Evolutionary conservation across 2,329 filamentous ascomycete genomes (phyloP).

Genomic region (Aspergillus luchuensis): DNA sequence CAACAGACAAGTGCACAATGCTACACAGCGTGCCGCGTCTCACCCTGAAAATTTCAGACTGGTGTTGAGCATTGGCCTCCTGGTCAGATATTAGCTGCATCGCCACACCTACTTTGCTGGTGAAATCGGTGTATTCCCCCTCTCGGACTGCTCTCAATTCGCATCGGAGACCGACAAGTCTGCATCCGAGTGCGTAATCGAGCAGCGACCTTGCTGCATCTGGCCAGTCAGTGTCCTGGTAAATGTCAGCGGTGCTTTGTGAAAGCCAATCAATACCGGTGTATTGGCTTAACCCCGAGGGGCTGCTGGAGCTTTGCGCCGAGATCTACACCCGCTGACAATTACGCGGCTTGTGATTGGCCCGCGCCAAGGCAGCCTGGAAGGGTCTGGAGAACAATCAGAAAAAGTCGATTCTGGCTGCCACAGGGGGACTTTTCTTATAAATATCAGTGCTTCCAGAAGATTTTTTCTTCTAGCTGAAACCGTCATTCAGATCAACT

Average conservation of each 20-base stretch:
- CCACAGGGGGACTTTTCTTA: not conserved
- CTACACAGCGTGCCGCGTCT: not conserved
- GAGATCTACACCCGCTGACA: slow-evolving; percentile 1
- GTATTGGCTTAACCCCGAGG: slow-evolving; percentile 9
- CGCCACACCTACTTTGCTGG: not conserved
- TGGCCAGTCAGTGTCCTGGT: not conserved
- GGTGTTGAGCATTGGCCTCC: not conserved
- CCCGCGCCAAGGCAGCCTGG: not conserved
- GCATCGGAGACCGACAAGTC: not conserved
- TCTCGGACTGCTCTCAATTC: slow-evolving; percentile 1
- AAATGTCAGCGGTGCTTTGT: not conserved
- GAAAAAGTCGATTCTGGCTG: not conserved
- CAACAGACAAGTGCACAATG: not conserved
- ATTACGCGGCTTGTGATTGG: slow-evolving; percentile 1
- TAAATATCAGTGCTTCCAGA: slow-evolving; percentile 7
- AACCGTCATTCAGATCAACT: not conserved
- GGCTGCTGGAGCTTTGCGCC: not conserved
- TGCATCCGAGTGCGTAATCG: not conserved
- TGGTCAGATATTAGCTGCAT: not conserved
- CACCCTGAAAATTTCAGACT: not conserved
- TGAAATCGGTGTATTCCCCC: slow-evolving; percentile 4
- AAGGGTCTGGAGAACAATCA: slow-evolving; percentile 3
- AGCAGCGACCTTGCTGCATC: not conserved
- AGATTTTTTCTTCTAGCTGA: not conserved
- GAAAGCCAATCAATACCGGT: slow-evolving; percentile 3